Evolutionary conservation across 1,139 yeast species (phyloP).

Genomic region (Arxiozyma bovina): DNA sequence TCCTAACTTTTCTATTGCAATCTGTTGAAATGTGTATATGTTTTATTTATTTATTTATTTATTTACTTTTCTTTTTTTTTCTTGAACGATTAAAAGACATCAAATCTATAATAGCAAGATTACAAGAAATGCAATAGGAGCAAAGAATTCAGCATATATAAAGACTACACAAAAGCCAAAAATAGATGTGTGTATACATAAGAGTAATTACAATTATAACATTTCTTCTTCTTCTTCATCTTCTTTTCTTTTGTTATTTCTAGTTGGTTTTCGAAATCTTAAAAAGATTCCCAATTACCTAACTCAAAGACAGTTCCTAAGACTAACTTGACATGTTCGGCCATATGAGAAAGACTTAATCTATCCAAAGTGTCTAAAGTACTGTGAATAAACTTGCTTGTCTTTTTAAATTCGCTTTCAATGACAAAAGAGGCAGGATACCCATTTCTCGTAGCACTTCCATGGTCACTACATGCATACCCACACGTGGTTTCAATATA

Average conservation of each 20-base stretch:
- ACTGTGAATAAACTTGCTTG: slow-evolving; percentile 67
- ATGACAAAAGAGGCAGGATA: slow-evolving; percentile 76
- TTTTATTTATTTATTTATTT: no score
- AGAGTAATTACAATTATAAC: not conserved
- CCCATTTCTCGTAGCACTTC: slow-evolving; percentile 75
- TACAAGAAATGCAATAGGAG: not conserved
- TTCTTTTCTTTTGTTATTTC: no score
- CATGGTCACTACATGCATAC: slow-evolving; percentile 89
- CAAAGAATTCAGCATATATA: not conserved
- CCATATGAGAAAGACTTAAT: slow-evolving; percentile 66
- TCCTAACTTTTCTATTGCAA: no score
- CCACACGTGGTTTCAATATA: slow-evolving; percentile 75
- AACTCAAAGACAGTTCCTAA: slow-evolving; percentile 65
- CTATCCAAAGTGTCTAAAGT: slow-evolving; percentile 74
- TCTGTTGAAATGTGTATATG: no score
- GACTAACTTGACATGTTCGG: slow-evolving; percentile 68
- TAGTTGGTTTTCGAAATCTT: not conserved
- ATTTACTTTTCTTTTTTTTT: no score
- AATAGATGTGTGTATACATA: not conserved
- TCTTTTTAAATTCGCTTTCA: slow-evolving; percentile 59
- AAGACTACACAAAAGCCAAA: not conserved
- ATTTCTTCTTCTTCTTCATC: no score
- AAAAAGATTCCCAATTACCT: slow-evolving; percentile 29
- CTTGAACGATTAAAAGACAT: not conserved
- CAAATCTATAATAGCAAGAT: not conserved